Evolutionary conservation across 305 asterid genomes (phyloP).

Genomic region (Fraxinus paxiana): DNA sequence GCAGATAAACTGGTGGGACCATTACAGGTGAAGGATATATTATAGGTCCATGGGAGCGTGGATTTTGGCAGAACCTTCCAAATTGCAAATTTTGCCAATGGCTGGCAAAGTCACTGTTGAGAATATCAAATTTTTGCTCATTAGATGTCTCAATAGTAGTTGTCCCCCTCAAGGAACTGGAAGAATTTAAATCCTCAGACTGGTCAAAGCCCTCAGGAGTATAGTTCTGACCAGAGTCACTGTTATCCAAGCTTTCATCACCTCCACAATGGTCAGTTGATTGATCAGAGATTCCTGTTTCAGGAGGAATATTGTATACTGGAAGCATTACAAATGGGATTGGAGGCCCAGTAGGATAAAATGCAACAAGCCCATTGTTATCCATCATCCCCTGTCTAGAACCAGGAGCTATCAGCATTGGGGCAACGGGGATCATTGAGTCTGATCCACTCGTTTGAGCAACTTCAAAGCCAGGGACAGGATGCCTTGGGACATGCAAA

Average conservation of each 20-base stretch:
- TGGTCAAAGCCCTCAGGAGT: conserved; percentile 49
- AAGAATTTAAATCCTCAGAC: conserved; percentile 45
- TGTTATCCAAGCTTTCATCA: conserved; percentile 42
- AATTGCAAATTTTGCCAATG: conserved; percentile 85
- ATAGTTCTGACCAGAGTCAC: conserved; percentile 45
- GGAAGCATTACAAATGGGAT: conserved; percentile 94
- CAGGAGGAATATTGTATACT: conserved; percentile 61
- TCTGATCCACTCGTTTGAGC: conserved; percentile 80
- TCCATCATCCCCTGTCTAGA: conserved; percentile 59
- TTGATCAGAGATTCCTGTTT: conserved; percentile 54
- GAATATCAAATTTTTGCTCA: conserved; percentile 68
- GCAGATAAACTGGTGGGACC: conserved; percentile 84
- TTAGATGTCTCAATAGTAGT: conserved; percentile 44
- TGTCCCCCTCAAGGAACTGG: conserved; percentile 46
- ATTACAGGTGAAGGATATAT: conserved; percentile 67
- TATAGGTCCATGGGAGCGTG: conserved; percentile 49
- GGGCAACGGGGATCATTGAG: conserved; percentile 57
- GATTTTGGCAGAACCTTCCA: conserved; percentile 89
- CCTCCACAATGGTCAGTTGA: conserved; percentile 52
- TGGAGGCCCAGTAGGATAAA: conserved; percentile 96
- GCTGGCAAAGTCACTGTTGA: conserved; percentile 82
- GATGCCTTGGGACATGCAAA: conserved; percentile 49
- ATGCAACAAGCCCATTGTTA: conserved; percentile 68
- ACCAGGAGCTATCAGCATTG: conserved; percentile 72
- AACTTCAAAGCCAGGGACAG: conserved; percentile 50